phyloP scores from a whole-genome alignment of 805 yeast genomes.

The Starmera quercuum region DNA sequence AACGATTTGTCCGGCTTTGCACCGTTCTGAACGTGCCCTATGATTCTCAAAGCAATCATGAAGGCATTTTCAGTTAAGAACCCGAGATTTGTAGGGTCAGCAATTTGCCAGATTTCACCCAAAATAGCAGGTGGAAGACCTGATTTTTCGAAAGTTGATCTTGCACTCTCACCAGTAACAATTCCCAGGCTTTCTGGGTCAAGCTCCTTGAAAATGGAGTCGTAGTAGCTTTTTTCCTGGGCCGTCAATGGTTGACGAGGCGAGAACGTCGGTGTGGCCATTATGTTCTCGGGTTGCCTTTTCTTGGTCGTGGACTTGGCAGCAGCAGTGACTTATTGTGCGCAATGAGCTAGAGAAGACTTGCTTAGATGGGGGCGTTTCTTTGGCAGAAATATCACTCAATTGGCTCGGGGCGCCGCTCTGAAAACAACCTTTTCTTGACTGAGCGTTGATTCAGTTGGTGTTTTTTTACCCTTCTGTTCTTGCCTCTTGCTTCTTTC shows the following conservation, averaged over 20 bases:
- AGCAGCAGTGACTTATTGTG: no score
- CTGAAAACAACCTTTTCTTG: no score
- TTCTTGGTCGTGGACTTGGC: background rate
- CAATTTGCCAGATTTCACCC: constrained; percentile 90
- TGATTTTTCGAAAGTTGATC: constrained; percentile 76
- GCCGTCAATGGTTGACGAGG: constrained; percentile 39
- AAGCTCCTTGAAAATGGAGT: constrained; percentile 68
- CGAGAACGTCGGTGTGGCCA: constrained; percentile 7
- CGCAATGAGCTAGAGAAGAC: constrained; percentile 7
- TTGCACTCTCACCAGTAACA: constrained; percentile 82
- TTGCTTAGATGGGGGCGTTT: constrained; percentile 3
- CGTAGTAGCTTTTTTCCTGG: constrained; percentile 70
- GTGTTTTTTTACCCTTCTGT: no score
- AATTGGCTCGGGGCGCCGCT: no score
- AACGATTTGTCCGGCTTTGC: constrained; percentile 45
- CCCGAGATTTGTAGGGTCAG: constrained; percentile 88
- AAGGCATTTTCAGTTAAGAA: constrained; percentile 75
- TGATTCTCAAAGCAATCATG: constrained; percentile 78
- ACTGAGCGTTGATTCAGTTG: no score
- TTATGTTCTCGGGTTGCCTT: background rate
- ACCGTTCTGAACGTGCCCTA: constrained; percentile 82
- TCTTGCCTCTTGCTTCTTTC: no score
- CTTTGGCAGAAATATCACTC: no score
- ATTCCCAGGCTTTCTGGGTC: constrained; percentile 76
- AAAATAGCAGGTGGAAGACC: constrained; percentile 71